phyloP scores from a whole-genome alignment of 768 basidiomycete genomes.

The Astraeus odoratus region DNA sequence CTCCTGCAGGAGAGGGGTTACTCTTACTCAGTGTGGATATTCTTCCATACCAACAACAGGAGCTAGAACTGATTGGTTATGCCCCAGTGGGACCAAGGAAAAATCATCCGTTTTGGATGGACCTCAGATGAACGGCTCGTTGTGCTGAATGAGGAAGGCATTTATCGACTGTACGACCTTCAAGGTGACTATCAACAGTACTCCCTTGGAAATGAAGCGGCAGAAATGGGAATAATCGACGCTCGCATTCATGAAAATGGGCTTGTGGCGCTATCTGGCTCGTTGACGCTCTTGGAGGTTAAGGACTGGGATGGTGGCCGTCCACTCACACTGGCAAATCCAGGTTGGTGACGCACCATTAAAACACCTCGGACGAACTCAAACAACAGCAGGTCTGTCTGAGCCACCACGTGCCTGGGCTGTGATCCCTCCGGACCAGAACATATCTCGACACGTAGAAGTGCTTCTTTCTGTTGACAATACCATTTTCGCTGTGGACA shows the following conservation, averaged over 20 bases:
- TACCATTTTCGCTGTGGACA: slow-evolving; percentile 82
- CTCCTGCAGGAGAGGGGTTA: slow-evolving; percentile 72
- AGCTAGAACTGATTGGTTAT: slow-evolving; percentile 8
- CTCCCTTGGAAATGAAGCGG: slow-evolving; percentile 76
- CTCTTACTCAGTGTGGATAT: slow-evolving; percentile 67
- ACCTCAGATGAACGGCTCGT: slow-evolving; percentile 75
- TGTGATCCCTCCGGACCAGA: slow-evolving; percentile 84
- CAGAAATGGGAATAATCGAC: slow-evolving; percentile 77
- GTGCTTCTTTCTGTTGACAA: slow-evolving; percentile 76
- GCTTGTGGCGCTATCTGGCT: slow-evolving; percentile 76
- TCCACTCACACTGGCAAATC: slow-evolving; percentile 63
- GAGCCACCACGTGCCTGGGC: slow-evolving; percentile 83
- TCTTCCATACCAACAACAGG: not conserved
- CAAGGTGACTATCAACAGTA: slow-evolving; percentile 82
- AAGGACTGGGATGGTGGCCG: slow-evolving; percentile 83
- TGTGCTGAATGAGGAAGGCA: slow-evolving; percentile 87
- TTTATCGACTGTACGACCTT: slow-evolving; percentile 83
- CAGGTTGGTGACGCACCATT: slow-evolving; percentile 44
- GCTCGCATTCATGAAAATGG: slow-evolving; percentile 85
- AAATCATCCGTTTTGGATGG: slow-evolving; percentile 80
- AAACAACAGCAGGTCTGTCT: slow-evolving; percentile 46
- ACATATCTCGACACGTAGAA: slow-evolving; percentile 84
- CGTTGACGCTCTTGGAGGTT: slow-evolving; percentile 73
- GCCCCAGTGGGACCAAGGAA: slow-evolving; percentile 83
- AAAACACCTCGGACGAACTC: slow-evolving; percentile 4